Evolutionary conservation across 371 early-diverging fungal species (phyloP), one percentile per base, ranked within the genome.

Genomic region (Mucor velutinosus): DNA sequence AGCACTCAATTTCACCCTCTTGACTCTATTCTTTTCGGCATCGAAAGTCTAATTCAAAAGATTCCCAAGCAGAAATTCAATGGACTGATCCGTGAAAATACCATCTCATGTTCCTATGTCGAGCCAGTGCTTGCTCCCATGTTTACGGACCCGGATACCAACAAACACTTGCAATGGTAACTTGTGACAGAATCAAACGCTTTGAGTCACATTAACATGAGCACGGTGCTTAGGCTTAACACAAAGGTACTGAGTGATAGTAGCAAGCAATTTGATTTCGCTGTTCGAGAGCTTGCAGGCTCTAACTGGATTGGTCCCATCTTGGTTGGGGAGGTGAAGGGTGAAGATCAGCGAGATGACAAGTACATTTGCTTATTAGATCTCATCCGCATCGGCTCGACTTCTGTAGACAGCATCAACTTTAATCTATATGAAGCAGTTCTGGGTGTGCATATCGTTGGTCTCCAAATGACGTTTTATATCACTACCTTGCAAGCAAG

Each of bases 331-430:
- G 71, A 70, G 29, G 29, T 67, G 29, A 78, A 78, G 66, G 71
- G 69, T 15, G 80, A 76, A 65, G 59, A 78, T 66, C 64, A 75
- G 75, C 76, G 80, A 69, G 73, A 72, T 66, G 81, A 39, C 39
- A 59, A 59, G 7, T 14, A 39, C 14, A 59, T 59, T 4, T 59
- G 59, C 39, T 25, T 59, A 11, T 25, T 39, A n/a, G 37, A 39
- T 2, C 17, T 59, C 8, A 35, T 59, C 17, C 35, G 59, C 5
- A 59, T 59, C 39, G 59, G 59, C 8, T 14, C 4, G 12, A 39
- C 25, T 10, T 59, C 77, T 60, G 10, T 32, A 1, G 37, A 47
- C 17, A 21, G 58, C 19, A 65, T 65, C 30, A 58, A 58, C 58
- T 49, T 43, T 1, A 41, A 58, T 25, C 47, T 35, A 12, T 65